These are phyloP conservation scores for Trypanosoma lewisi DNA, from an alignment of 208 protist genomes.

Conservation along the genomic window DNA sequence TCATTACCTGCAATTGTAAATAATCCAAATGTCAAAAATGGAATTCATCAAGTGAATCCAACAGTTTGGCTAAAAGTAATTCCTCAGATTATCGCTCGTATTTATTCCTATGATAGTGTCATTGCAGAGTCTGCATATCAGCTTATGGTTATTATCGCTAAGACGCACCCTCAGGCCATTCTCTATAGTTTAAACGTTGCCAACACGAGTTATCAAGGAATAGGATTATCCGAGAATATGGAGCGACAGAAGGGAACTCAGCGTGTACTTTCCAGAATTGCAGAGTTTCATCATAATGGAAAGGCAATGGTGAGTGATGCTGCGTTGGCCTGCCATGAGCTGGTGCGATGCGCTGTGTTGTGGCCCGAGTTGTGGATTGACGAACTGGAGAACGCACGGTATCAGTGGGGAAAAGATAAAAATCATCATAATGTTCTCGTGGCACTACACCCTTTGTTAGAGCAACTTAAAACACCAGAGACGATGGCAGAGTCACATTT, in stretches of 20 bases:
- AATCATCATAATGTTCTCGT: constrained; percentile 92
- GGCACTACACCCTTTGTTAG: constrained; percentile 93
- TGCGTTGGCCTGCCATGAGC: constrained; percentile 94
- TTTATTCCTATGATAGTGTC: constrained; percentile 89
- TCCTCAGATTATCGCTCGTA: constrained; percentile 99
- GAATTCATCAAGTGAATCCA: constrained; percentile 91
- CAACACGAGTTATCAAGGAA: constrained; percentile 63
- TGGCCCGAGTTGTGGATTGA: constrained; percentile 96
- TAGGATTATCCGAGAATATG: constrained; percentile 36
- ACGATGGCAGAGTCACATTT: constrained; percentile 97
- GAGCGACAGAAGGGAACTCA: constrained; percentile 71
- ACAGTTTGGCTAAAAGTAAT: constrained; percentile 99
- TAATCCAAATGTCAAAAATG: constrained; percentile 69
- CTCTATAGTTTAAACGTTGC: constrained; percentile 99
- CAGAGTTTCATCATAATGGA: constrained; percentile 82
- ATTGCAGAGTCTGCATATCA: constrained; percentile 93
- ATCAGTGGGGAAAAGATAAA: constrained; percentile 95
- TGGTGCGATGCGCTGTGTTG: constrained; percentile 98
- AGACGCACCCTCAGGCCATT: constrained; percentile 98
- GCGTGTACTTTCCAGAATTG: constrained; percentile 74
- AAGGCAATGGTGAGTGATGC: constrained; percentile 93
- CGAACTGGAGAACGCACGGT: constrained; percentile 95
- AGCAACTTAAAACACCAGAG: constrained; percentile 88
- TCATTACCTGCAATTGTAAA: constrained; percentile 45
- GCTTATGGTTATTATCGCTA: constrained; percentile 93